Evolutionary conservation across 2,329 filamentous ascomycete genomes (phyloP).

Genomic region (Monosporascus ibericus): DNA sequence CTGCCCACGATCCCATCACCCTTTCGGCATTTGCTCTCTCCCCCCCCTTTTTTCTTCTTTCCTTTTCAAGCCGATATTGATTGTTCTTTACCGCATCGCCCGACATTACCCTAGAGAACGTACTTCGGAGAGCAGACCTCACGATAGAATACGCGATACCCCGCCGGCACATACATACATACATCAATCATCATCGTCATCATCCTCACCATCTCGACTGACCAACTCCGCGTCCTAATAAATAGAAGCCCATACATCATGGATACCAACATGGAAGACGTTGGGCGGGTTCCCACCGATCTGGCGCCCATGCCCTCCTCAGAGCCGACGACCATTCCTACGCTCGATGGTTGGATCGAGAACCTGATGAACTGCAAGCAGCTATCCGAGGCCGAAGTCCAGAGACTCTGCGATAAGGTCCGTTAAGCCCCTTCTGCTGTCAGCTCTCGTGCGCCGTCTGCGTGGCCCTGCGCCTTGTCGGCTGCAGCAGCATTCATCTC

Average conservation of each 20-base stretch:
- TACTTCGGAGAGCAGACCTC: too few species aligned
- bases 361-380: constrained; percentile 98
- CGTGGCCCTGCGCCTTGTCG: neutral
- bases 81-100: neutral
- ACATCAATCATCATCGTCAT: neutral
- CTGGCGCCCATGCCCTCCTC: constrained; percentile 60
- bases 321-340: constrained; percentile 86
- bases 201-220: neutral
- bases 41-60: too few species aligned
- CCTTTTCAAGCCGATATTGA: too few species aligned
- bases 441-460: too few species aligned
- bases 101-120: neutral
- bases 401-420: constrained; percentile 97
- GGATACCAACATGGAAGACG: constrained; percentile 99
- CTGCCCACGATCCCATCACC: too few species aligned
- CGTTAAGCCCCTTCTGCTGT: constrained; percentile 21
- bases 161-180: neutral
- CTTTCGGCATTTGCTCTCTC: too few species aligned
- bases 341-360: constrained; percentile 97
- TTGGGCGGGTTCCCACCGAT: constrained; percentile 77
- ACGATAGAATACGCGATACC: neutral
- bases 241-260: constrained; percentile 39
- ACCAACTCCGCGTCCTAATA: constrained; percentile 3
- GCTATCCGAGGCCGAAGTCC: constrained; percentile 87
- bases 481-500: too few species aligned